These are phyloP conservation scores for Aspergillus indologenus DNA, from an alignment of 495 filamentous ascomycete species.

Conservation along the genomic window DNA sequence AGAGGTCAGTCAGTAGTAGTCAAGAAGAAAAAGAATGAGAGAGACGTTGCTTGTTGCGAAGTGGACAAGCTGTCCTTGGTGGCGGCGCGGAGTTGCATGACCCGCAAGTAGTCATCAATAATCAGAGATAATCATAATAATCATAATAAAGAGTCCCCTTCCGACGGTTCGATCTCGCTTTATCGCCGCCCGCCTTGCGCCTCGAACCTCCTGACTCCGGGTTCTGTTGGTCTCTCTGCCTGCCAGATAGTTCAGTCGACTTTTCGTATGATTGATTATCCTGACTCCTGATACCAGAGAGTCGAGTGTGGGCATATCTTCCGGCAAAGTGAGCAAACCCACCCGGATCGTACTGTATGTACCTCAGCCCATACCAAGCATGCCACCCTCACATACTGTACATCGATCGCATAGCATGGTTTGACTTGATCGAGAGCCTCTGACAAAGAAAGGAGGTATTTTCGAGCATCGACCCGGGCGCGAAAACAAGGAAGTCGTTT, in stretches of 20 bases:
- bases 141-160: background rate
- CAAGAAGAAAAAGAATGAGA: slow-evolving; percentile 11
- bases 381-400: background rate
- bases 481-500: background rate
- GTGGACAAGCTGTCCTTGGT: slow-evolving; percentile 37
- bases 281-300: background rate
- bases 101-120: slow-evolving; percentile 14
- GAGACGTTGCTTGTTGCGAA: slow-evolving; percentile 12
- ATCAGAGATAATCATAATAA: too few species aligned
- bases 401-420: too few species aligned
- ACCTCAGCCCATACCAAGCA: background rate
- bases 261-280: too few species aligned
- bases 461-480: background rate
- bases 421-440: background rate
- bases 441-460: background rate
- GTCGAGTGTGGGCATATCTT: too few species aligned
- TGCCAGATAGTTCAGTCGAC: too few species aligned
- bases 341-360: background rate
- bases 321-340: too few species aligned
- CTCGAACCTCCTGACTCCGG: background rate
- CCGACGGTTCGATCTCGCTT: background rate
- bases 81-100: slow-evolving; percentile 19
- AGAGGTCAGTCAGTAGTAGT: background rate
- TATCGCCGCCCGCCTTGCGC: background rate
- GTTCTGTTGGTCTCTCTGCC: background rate